Conservation (phyloP, 352 stramenopile genomes). For the Pythium chondricola region DNA sequence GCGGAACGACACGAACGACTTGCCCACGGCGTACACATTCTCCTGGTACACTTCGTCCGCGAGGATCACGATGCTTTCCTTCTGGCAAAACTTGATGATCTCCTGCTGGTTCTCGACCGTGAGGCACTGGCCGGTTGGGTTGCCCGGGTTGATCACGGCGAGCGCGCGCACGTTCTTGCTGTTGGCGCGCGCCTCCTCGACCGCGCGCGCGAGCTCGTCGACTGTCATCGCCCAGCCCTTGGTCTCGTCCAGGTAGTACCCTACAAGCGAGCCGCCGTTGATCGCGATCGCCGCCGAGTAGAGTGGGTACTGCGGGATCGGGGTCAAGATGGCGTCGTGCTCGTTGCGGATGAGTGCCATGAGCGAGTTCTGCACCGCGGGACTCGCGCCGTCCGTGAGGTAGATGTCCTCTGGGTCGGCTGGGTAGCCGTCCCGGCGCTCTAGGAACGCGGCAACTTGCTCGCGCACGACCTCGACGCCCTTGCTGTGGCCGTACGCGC, state of each 20-base stretch:
- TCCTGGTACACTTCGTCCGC: conserved; percentile 99
- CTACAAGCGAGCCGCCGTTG: conserved; percentile 90
- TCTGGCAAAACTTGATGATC: conserved; percentile 94
- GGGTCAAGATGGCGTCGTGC: conserved; percentile 90
- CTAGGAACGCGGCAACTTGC: conserved; percentile 88
- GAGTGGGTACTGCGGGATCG: conserved; percentile 99
- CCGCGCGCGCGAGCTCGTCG: conserved; percentile 87
- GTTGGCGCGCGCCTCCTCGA: conserved; percentile 81
- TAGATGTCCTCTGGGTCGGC: conserved; percentile 94
- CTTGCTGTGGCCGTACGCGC: conserved; percentile 92
- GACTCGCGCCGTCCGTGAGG: conserved; percentile 95
- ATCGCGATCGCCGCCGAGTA: conserved; percentile 98
- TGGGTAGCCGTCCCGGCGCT: conserved; percentile 84
- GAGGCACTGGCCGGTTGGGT: conserved; percentile 94
- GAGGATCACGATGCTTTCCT: conserved; percentile 94
- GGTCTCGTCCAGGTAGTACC: conserved; percentile 98
- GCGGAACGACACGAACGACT: conserved; percentile 94
- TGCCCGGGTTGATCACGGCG: conserved; percentile 99
- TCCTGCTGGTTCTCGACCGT: conserved; percentile 88
- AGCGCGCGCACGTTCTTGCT: conserved; percentile 92
- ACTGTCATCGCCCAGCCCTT: conserved; percentile 87
- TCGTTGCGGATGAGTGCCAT: conserved; percentile 86
- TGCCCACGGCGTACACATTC: conserved; percentile 95
- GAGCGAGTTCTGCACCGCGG: conserved; percentile 92
- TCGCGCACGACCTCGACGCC: conserved; percentile 82